A percentile compares a stretch with the other conserved stretches of the same genome.
phyloP scores from a whole-genome alignment of 345 rosid genomes.

The Eucalyptus lansdowneana region DNA sequence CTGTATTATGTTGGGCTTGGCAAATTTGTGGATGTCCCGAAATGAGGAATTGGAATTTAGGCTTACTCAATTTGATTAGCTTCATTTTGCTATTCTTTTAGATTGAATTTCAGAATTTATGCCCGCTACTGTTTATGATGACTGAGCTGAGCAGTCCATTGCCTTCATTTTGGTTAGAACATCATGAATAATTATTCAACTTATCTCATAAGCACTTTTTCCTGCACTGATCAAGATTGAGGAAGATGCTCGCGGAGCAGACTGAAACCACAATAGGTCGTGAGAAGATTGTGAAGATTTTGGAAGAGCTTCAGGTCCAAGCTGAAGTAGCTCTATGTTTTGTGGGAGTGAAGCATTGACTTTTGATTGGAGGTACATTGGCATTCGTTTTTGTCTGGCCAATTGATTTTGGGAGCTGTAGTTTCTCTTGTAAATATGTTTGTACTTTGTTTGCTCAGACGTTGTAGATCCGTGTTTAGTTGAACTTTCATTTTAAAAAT shows the following conservation, averaged over 20 bases:
- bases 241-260: slow-evolving; percentile 61
- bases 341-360: slow-evolving; percentile 59
- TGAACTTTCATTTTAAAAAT: background rate
- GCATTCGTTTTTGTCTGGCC: background rate
- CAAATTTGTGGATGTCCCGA: background rate
- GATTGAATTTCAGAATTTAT: background rate
- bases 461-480: background rate
- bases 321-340: slow-evolving; percentile 98
- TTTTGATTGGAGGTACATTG: background rate
- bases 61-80: background rate
- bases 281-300: slow-evolving; percentile 63
- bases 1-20: background rate
- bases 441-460: background rate
- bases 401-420: background rate
- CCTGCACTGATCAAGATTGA: slow-evolving; percentile 35
- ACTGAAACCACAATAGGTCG: slow-evolving; percentile 33
- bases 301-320: slow-evolving; percentile 89
- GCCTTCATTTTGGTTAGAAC: background rate
- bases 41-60: background rate
- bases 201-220: background rate
- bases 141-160: background rate
- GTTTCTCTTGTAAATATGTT: background rate
- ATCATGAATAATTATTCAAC: background rate
- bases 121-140: background rate
- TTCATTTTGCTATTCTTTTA: background rate